A percentile compares a stretch with the other conserved stretches of the same genome.
Evolutionary conservation across 805 yeast species (phyloP).

Genomic region (Kodamaea leandrae): DNA sequence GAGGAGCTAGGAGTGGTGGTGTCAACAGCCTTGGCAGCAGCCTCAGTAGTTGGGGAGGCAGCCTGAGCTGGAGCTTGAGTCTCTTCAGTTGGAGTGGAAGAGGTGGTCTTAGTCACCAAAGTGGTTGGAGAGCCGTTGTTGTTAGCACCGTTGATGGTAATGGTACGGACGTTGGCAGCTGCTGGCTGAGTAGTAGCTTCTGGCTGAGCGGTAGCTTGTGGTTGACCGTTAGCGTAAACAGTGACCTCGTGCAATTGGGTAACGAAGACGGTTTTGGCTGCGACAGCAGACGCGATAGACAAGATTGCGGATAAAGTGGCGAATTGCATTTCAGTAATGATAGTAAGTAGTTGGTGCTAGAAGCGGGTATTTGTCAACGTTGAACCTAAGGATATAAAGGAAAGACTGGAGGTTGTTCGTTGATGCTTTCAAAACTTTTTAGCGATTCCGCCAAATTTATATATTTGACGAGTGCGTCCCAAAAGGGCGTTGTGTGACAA

Average conservation of each 20-base stretch:
- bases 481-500: background rate
- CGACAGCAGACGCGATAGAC: conserved; percentile 19
- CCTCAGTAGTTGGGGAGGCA: conserved; percentile 6
- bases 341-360: conserved; percentile 8
- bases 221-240: conserved; percentile 16
- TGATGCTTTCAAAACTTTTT: background rate
- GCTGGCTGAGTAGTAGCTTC: conserved; percentile 1
- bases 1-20: conserved; percentile 10
- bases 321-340: conserved; percentile 21
- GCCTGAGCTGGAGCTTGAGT: conserved; percentile 14
- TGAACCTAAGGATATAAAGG: conserved; percentile 7
- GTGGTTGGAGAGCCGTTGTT: conserved; percentile 19
- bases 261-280: conserved; percentile 27
- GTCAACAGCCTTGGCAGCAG: conserved; percentile 15
- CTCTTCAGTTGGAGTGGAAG: conserved; percentile 13
- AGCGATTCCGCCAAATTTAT: background rate
- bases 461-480: background rate
- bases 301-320: conserved; percentile 21
- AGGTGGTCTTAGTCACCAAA: conserved; percentile 8
- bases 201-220: conserved; percentile 6
- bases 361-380: background rate
- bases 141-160: conserved; percentile 12
- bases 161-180: background rate
- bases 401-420: conserved; percentile 9
- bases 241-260: conserved; percentile 27